phyloP scores from a whole-genome alignment of 331 rosid species.

The Ulmus americana region DNA sequence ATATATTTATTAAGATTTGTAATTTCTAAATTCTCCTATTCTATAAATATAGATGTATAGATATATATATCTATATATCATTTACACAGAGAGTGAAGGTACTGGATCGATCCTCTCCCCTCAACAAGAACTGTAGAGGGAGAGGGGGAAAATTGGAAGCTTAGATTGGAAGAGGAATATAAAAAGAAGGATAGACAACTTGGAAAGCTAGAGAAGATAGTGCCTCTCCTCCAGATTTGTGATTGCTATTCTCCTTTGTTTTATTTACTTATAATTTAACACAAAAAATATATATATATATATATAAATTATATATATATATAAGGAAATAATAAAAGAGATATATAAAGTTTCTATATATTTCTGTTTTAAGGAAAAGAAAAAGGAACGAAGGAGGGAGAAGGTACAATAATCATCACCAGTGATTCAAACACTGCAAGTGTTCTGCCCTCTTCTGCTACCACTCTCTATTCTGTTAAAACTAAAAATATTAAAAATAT shows the following conservation, averaged over 20 bases:
- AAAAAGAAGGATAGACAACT: slow-evolving; percentile 29
- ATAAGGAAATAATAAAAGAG: neutral
- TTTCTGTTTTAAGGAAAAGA: neutral
- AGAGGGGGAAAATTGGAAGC: slow-evolving; percentile 5
- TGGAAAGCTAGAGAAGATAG: slow-evolving; percentile 40
- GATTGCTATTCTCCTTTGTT: slow-evolving; percentile 17
- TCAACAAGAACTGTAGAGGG: neutral
- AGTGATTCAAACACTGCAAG: neutral
- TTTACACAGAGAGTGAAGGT: neutral
- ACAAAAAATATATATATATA: neutral
- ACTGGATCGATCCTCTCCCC: neutral
- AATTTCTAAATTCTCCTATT: neutral
- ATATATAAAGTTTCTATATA: too few species aligned
- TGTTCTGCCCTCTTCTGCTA: neutral
- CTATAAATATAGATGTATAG: neutral
- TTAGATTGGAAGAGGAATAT: neutral
- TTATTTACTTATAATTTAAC: neutral
- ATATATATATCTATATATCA: neutral
- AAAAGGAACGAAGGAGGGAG: neutral
- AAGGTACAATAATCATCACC: neutral
- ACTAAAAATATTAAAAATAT: neutral
- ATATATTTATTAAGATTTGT: neutral
- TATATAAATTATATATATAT: too few species aligned
- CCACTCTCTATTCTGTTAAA: neutral
- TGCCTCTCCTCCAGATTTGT: slow-evolving; percentile 32